Base-by-base conservation (phyloP, 139 green algal genomes). In the Nannochloris sp. region DNA sequence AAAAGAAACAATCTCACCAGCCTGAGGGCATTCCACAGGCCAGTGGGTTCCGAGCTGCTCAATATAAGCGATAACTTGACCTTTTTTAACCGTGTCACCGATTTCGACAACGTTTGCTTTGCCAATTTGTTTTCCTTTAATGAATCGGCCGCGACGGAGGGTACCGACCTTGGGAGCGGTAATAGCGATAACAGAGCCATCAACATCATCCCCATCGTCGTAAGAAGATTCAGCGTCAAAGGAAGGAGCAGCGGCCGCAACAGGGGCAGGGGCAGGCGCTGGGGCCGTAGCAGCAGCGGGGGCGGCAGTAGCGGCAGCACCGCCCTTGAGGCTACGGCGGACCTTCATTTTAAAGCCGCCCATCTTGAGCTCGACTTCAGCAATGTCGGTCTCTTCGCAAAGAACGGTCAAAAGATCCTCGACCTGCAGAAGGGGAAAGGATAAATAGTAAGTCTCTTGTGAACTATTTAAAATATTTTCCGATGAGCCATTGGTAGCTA, bases 31-130 rank as follows among this genome's bases (percentile, higher is more conserved):
- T 84, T 95, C 84, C 59, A 96, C 68, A 6, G 85, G 75, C 29
- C 90, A 80, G 60, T 88, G 86, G 33, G 91, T 97, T n/a, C 91
- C 91, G 29, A 97, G 83, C 85, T 97, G 91, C 83, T 97, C 91
- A 36, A 97, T 77, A 51, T 85, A 97, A 36, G 71, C 84, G 46
- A 97, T 47, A 6, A 68, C 60, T 73, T 95, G 85, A 0, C 91
- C 91, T 72, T 87, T 89, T 77, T 97, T 97, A 30, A 95, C 67
- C 55, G 78, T 69, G 57, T 85, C 82, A 23, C 87, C 88, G 72
- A 74, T 70, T 24, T 87, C 78, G 7, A 84, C 80, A n/a, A 77
- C 29, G 48, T 79, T 73, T 64, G 75, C 90, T 75, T 94, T 93
- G 74, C 88, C 83, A 25, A 95, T 73, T 58, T 83, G 82, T 83